Evolutionary conservation across 129 eudicot species (phyloP), one percentile per base, ranked within the genome.

Genomic region (Flaveria brownii): DNA sequence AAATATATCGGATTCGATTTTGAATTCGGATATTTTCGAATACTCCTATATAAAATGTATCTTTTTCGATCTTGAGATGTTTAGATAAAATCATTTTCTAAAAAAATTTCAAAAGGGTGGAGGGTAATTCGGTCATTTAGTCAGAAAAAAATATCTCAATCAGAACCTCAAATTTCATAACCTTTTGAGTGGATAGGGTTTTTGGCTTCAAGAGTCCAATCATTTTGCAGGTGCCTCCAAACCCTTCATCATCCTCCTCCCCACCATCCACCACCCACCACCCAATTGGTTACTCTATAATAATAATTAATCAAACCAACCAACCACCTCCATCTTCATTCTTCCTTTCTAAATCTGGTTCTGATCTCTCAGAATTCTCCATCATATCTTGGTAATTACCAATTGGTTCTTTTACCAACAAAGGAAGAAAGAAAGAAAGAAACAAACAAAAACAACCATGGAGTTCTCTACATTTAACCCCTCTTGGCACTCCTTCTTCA

Each of bases 401-500:
- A 2, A 2, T 54, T 65, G 83, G 79, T 74, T 20, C 16, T 77
- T 68, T 69, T 55, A 71, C 87, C 75, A 75, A 75, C 65, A 78
- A 62, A 70, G 11, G 66, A 50, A 42, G 51, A 69, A 73, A 42
- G 65, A 80, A 74, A 83, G 70, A 74, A 73, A 74, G 75, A 80
- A 28, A 28, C 4, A 28, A 28, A 74, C 79, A 80, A 71, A 49
- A 70, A 5, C 41, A 36, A 71, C 49, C 67, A 92, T 92, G 98
- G 98, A 89, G 76, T 78, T 84, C 65, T 79, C 91, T 76, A 59
- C 89, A 75, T 59, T 77, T 69, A 75, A 85, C 54, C 91, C 89
- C 20, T 82, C 89, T 62, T 73, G 85, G 92, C 80, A 82, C 72
- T 75, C 84, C 47, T 80, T 86, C 84, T 86, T 86, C 77, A 81